Base-by-base conservation (phyloP, 805 yeast genomes). In the Kodamaea lidongshanica region DNA sequence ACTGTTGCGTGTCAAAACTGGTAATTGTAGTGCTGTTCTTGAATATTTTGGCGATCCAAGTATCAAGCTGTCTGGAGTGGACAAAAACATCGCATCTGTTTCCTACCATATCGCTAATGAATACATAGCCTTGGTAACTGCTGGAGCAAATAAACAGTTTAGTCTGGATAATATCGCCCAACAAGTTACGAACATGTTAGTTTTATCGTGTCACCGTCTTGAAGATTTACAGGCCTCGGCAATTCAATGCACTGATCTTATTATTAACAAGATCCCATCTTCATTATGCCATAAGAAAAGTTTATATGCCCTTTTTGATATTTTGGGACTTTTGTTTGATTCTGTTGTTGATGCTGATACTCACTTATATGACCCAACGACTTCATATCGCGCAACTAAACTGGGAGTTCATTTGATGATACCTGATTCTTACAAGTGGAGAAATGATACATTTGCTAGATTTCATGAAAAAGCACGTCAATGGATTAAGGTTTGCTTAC, bases 21-120 rank as follows among this genome's bases (percentile, higher is more conserved):
- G 96, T 9, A 79, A 80, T 40, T 81, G 95, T 41, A 77, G 94
- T 0, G 75, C 77, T n/a, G 63, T 77, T 19, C 67, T 89, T 32
- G 67, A 70, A 22, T 92, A 92, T 56, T 79, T 81, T 43, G 81
- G 92, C 1, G 97, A 92, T 48, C 92, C 95, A 2, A 79, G 94
- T 0, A 66, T 85, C 39, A 65, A 70, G 20, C 72, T 70, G 14
- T 65, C 83, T 20, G 84, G 79, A 7, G 70, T 86, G 9, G 83
- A 79, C 32, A 78, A 71, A 39, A 75, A 71, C 35, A 70, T 88
- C 52, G 79, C 79, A 0, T 67, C 70, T 4, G 71, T 89, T 35
- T 74, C 89, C 0, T 66, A 65, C 37, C 65, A 72, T 28, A 66
- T 81, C 30, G 70, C 75, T 16, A 66, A 68, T 22, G 76, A 72